Evolutionary conservation across 192 early-diverging fungal genomes (phyloP), one percentile per base, ranked within the genome.

Genomic region (Spizellomyces sp.): DNA sequence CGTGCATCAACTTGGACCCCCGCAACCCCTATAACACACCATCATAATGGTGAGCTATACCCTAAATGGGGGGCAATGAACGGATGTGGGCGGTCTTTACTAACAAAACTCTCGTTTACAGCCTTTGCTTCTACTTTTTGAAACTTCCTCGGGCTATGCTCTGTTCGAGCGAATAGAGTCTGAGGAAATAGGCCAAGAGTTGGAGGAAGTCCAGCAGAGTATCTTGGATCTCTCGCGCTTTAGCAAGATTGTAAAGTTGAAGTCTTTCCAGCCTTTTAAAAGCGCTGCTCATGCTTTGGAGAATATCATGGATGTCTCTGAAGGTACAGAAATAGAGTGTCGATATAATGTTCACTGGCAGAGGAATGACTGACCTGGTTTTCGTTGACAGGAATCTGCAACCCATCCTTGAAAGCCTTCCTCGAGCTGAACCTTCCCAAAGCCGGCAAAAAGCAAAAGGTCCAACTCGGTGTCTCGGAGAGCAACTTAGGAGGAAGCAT

Each of bases 281-380:
- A 92, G 84, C 78, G 95, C 98, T 45, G 94, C 91, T 43, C 91
- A 99, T 81, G 98, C 98, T 70, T 84, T 99, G 45, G 96, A 98
- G 79, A 99, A 98, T 83, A 91, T 93, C 65, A 98, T 95, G 84
- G 95, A 98, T 76, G 90, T 99, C 21, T 96, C 96, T 63, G 98
- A 99, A 89, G 98, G 94, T 93, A 78, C 42, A 67, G 50, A 65
- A 47, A 55, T 44, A 66, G 44, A 56, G 43, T 69, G 12, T 62
- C 56, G 10, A 45, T 45, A 4, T 22, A 54, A 43, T 64, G 58
- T 45, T 66, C n/a, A n/a, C n/a, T 43, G 54, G 1, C 42, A 43
- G 27, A 48, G 10, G 48, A 61, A 19, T 36, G 4, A 6, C 22
- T 9, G 59, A 17, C 14, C 59, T 6, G 15, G 7, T 42, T 61